Evolutionary conservation across 176 grass and related monocot genomes (phyloP), one percentile per base, ranked within the genome.

Genomic region (Poa pratensis): DNA sequence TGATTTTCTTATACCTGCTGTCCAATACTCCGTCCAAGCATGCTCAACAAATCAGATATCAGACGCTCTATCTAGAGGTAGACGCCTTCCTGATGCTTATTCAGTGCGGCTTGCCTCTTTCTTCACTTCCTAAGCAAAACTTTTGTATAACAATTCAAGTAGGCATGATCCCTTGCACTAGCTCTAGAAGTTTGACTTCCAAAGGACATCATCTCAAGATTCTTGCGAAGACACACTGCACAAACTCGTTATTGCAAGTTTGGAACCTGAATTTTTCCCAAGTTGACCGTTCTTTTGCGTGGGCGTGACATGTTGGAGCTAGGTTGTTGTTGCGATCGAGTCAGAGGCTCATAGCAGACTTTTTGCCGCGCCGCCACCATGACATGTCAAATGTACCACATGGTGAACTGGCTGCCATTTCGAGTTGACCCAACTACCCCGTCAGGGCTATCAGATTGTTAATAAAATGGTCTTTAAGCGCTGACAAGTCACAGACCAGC

Each of bases 301-400:
- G 67, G 37, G 48, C 13, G 72, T 57, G 20, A 7, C 20, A 35
- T 3, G 7, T 8, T 18, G 30, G 48, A 17, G 6, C 10, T 5
- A 4, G 6, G 12, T 10, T 15, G 10, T 17, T 46, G 7, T 17
- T 18, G 28, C 45, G 51, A 34, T 81, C 73, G 8, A 69, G 73
- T 34, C 12, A 65, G 1, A 20, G 35, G 9, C 9, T 19, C 3
- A 30, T 68, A 81, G 30, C 15, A 43, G 88, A 81, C 78, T 9
- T 81, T 82, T 62, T 3, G 13, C 64, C 30, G 5, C 6, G 5
- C 62, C 28, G 7, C 77, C 43, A 17, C 20, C 65, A 18, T 46
- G 69, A 27, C 2, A 63, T 32, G 65, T 24, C 51, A 69, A 76
- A 76, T 6, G 62, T 65, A 4, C 68, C 71, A 89, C 77, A 55